phyloP scores from a whole-genome alignment of 2,329 filamentous ascomycete species.

The Penicillium griseofulvum region DNA sequence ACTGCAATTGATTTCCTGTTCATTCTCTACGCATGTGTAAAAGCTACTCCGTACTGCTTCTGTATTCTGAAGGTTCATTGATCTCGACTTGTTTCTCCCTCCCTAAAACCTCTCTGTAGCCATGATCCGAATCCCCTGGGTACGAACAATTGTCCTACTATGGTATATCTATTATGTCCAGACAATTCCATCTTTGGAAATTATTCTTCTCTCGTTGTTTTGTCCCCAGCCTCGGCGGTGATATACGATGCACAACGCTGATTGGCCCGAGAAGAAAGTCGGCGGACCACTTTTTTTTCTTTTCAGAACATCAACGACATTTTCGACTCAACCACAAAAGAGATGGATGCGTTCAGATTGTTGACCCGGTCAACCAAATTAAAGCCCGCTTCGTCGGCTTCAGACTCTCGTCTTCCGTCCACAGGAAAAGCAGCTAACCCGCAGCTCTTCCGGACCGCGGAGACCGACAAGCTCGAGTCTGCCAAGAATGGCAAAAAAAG shows the following conservation, averaged over 20 bases:
- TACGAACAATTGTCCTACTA: background rate
- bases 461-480: conserved; percentile 30
- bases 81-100: background rate
- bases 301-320: conserved; percentile 18
- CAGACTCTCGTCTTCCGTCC: conserved; percentile 38
- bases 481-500: conserved; percentile 34
- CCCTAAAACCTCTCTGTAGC: too few relatives aligned
- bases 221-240: background rate
- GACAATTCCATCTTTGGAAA: background rate
- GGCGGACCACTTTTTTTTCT: conserved; percentile 29
- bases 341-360: conserved; percentile 49
- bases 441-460: conserved; percentile 36
- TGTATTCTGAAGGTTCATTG: background rate
- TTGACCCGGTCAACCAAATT: conserved; percentile 47
- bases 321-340: conserved; percentile 13
- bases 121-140: background rate
- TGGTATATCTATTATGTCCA: background rate
- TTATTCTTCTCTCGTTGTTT: background rate
- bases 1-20: conserved; percentile 14
- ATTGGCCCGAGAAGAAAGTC: conserved; percentile 34
- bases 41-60: background rate
- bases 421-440: conserved; percentile 41
- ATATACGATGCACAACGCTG: conserved; percentile 16
- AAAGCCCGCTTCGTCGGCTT: conserved; percentile 31
- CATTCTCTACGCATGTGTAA: background rate